Base-by-base conservation (phyloP, 2,329 filamentous ascomycete species). In the Ophiognomonia clavigignenti-juglandacearum region DNA sequence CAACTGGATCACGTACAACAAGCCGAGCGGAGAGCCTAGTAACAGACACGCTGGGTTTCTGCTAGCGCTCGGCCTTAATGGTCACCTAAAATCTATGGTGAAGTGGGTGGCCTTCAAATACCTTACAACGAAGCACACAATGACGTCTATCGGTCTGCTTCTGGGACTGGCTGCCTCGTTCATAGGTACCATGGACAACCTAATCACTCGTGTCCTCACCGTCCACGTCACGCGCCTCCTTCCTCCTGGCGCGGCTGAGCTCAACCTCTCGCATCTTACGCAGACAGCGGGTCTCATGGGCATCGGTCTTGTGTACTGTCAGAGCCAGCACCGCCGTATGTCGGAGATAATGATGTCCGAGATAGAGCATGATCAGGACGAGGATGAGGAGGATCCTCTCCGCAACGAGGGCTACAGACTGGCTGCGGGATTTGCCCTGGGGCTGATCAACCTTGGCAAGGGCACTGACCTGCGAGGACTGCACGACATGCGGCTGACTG, bases 21-120 rank as follows among this genome's bases (percentile, higher is more conserved):
- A 96, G 62, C 92, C 93, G 0, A 70, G 72, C 0, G 78, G 82
- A 31, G 93, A 98, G 44, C 75, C 96, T 13, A 96, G 86, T 53
- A 96, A 97, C 61, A 81, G 93, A n/a, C 93, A 98, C 64, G 95
- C 93, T 24, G 93, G 93, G 0, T 93, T 98, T 54, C 69, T 98
- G 36, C 75, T 98, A 1, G 93, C 90, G 4, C 74, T 98, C 4
- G 93, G 93, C 4, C 72, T 98, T 20, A 96, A 96, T 57, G 95
- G 93, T 0, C 95, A 98, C 67, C 72, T 98, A n/a, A 93, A 88
- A 57, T 86, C 83, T 7, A 79, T 98, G 23, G 93, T 93, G 3
- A 97, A 97, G 70, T 98, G 93, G 92, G 85, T 98, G 36, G 92
- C 91, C 8, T 98, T 97, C 77, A 97, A 96, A 61, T 98, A 98